A percentile compares a stretch with the other conserved stretches of the same genome.
phyloP scores from a whole-genome alignment of 768 basidiomycete species.

The Podaxis mareebaensis region DNA sequence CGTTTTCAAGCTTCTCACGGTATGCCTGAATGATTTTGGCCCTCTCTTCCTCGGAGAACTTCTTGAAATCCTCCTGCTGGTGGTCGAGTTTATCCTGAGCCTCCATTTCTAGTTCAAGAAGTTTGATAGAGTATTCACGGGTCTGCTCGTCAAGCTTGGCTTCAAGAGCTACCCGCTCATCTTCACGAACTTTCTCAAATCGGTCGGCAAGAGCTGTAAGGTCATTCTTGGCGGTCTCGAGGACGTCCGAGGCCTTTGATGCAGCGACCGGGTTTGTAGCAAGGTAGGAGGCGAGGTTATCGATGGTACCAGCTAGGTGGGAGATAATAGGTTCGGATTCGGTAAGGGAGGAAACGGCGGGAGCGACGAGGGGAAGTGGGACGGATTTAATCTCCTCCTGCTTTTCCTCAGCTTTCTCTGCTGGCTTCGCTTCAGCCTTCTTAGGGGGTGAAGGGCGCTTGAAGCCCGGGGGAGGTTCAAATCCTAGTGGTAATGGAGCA shows the following conservation, averaged over 20 bases:
- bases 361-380: constrained; percentile 76
- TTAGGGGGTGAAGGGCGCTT: constrained; percentile 59
- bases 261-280: constrained; percentile 70
- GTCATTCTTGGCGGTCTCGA: constrained; percentile 80
- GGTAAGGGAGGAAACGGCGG: constrained; percentile 69
- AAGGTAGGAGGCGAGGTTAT: constrained; percentile 84
- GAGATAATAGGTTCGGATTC: constrained; percentile 89
- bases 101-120: constrained; percentile 83
- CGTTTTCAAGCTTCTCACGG: constrained; percentile 81
- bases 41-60: constrained; percentile 79
- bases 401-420: constrained; percentile 15
- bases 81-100: constrained; percentile 81
- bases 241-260: constrained; percentile 67
- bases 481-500: constrained; percentile 84
- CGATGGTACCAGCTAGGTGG: constrained; percentile 91
- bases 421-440: constrained; percentile 20
- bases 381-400: constrained; percentile 25
- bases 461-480: constrained; percentile 92
- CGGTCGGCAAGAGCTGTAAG: constrained; percentile 74
- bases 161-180: constrained; percentile 70
- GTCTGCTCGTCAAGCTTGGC: constrained; percentile 78
- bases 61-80: constrained; percentile 85
- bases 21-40: constrained; percentile 72
- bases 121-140: constrained; percentile 76
- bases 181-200: constrained; percentile 77